Evolutionary conservation across 176 grass and related monocot species (phyloP).

Genomic region (Aegilops longissima): DNA sequence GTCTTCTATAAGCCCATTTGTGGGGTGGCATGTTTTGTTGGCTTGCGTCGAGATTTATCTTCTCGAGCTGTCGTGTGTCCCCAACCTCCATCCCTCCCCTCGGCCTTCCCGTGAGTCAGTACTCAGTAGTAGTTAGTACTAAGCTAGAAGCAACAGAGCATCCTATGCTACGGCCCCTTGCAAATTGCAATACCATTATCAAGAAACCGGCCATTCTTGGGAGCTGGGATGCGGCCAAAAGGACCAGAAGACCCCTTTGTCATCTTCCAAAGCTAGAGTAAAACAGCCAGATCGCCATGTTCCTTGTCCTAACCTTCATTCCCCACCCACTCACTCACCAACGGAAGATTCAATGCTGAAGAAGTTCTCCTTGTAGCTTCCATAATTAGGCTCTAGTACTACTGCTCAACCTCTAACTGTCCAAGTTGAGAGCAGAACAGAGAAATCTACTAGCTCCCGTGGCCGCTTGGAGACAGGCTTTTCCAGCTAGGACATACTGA

Average conservation of each 20-base stretch:
- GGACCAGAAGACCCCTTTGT: constrained; percentile 14
- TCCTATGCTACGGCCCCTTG: constrained; percentile 37
- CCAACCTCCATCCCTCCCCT: constrained; percentile 27
- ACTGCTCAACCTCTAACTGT: neutral
- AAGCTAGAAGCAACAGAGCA: constrained; percentile 39
- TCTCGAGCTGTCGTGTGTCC: constrained; percentile 46
- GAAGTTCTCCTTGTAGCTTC: neutral
- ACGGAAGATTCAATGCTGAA: neutral
- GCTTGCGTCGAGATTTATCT: constrained; percentile 31
- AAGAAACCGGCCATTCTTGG: constrained; percentile 43
- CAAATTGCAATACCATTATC: constrained; percentile 13
- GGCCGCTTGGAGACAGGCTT: neutral
- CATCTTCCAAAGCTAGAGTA: constrained; percentile 12
- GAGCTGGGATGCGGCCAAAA: constrained; percentile 29
- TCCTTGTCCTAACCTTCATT: neutral
- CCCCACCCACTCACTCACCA: neutral
- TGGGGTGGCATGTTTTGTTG: constrained; percentile 55
- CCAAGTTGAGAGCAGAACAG: neutral
- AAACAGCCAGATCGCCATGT: constrained; percentile 14
- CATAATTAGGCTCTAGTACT: neutral
- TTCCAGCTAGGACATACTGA: neutral
- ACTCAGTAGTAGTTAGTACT: no score
- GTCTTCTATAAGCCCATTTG: constrained; percentile 30
- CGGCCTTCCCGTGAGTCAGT: constrained; percentile 57
- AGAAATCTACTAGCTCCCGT: neutral